Base-by-base conservation (phyloP, 2,329 filamentous ascomycete genomes). In the Metarhizium guizhouense region DNA sequence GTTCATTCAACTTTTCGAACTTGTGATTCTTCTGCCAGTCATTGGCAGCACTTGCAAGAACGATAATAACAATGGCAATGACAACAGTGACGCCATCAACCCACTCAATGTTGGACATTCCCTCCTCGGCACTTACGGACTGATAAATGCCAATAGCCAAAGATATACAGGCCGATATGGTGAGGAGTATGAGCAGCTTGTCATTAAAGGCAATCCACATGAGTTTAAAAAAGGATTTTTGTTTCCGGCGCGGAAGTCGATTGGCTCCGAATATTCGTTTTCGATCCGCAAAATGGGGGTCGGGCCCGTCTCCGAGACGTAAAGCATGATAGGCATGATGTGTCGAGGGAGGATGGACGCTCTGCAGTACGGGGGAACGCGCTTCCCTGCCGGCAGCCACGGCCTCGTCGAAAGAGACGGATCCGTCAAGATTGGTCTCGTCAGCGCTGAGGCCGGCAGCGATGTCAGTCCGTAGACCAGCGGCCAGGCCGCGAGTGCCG, bases 21-120 rank as follows among this genome's bases (percentile, higher is more conserved):
- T 90, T 86, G 49, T 85, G 80, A 67, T 91, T 88, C 69, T 91
- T 91, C 64, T 92, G 88, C 79, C 84, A 92, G 65, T 92, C 88
- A 61, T 90, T 92, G 38, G 85, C 73, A n/a, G 88, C 87, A 58
- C 87, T 88, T 20, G 90, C 88, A 20, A 87, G 69, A 3, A 91
- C 85, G 50, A 92, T 88, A 59, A 92, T 85, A 16, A 86, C 67
- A 58, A 92, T 89, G 52, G 88, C 88, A 25, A 86, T 80, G 47
- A 90, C 84, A 60, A 92, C 90, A 7, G 88, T 88, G 11, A 91
- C 84, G 60, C 88, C 88, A 69, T 93, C 88, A 5, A 91, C 85
- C 88, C 88, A 93, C 67, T 91, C 85, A 13, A 90, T 84, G 40
- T 79, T 79, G 6, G 83, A 74, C 43, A 72, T 66, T 45, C 69